A percentile compares a stretch with the other conserved stretches of the same genome.
Conservation (phyloP, 768 basidiomycete genomes). For the Amanita pallidorosea region DNA sequence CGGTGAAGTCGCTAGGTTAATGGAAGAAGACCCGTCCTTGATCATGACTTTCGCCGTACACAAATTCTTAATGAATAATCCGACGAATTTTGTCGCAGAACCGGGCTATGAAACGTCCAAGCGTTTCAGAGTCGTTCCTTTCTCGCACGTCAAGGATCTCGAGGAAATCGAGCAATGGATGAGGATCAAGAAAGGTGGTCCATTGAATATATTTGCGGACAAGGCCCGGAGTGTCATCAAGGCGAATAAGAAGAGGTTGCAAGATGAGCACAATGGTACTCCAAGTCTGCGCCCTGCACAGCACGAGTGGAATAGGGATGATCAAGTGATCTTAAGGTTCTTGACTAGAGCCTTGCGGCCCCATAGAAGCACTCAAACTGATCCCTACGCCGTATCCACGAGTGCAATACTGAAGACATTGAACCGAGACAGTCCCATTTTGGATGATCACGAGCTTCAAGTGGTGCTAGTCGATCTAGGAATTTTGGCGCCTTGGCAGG, state of each 20-base stretch:
- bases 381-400: conserved; percentile 47
- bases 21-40: conserved; percentile 24
- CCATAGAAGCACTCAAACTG: conserved; percentile 37
- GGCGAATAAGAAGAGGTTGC: conserved; percentile 17
- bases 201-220: conserved; percentile 35
- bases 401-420: conserved; percentile 51
- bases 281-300: conserved; percentile 18
- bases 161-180: conserved; percentile 38
- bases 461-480: conserved; percentile 61
- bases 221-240: conserved; percentile 38
- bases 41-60: conserved; percentile 42
- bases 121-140: conserved; percentile 55
- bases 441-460: conserved; percentile 27
- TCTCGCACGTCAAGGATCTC: conserved; percentile 41
- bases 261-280: conserved; percentile 19
- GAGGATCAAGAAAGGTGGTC: conserved; percentile 20
- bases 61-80: conserved; percentile 47
- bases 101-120: conserved; percentile 35
- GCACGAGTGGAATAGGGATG: conserved; percentile 38
- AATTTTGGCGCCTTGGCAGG: conserved; percentile 73
- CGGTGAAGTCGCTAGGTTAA: conserved; percentile 35
- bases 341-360: conserved; percentile 43
- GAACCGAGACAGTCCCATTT: conserved; percentile 20
- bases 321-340: conserved; percentile 48
- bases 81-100: conserved; percentile 42